phyloP scores from a whole-genome alignment of 441 rosid genomes.

The Adansonia rubrostipa region DNA sequence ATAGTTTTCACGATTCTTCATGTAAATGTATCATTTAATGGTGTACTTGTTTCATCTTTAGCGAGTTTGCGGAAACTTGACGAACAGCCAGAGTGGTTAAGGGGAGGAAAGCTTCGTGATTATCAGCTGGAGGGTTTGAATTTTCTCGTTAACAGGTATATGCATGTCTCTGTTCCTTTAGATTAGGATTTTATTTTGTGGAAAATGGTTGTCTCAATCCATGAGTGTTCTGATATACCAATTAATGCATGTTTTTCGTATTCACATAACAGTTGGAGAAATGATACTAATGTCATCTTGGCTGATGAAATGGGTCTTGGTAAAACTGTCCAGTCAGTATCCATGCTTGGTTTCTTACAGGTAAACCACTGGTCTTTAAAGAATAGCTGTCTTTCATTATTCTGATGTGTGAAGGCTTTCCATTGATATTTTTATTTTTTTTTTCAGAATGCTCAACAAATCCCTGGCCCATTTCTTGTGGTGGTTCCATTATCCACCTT shows the following conservation, averaged over 20 bases:
- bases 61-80: slow-evolving; percentile 97
- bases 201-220: neutral
- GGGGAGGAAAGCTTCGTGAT: slow-evolving; percentile 97
- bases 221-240: slow-evolving; percentile 22
- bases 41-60: slow-evolving; percentile 36
- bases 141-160: slow-evolving; percentile 95
- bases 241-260: slow-evolving; percentile 28
- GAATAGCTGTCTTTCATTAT: neutral
- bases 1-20: neutral
- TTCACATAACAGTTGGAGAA: slow-evolving; percentile 79
- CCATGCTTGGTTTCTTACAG: slow-evolving; percentile 99
- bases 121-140: slow-evolving; percentile 98
- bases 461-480: slow-evolving; percentile 98
- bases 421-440: slow-evolving; percentile 24
- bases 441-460: slow-evolving; percentile 88
- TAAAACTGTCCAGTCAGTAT: slow-evolving; percentile 98
- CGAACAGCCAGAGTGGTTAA: slow-evolving; percentile 97
- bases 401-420: slow-evolving; percentile 19
- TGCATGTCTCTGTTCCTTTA: slow-evolving; percentile 30
- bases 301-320: slow-evolving; percentile 99
- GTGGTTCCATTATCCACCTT: slow-evolving; percentile 97
- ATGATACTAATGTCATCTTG: slow-evolving; percentile 97
- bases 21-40: slow-evolving; percentile 2
- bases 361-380: slow-evolving; percentile 41
- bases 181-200: slow-evolving; percentile 24